Evolutionary conservation across 2,329 filamentous ascomycete genomes (phyloP).

Genomic region (Aspergillus pseudoviridinutans): DNA sequence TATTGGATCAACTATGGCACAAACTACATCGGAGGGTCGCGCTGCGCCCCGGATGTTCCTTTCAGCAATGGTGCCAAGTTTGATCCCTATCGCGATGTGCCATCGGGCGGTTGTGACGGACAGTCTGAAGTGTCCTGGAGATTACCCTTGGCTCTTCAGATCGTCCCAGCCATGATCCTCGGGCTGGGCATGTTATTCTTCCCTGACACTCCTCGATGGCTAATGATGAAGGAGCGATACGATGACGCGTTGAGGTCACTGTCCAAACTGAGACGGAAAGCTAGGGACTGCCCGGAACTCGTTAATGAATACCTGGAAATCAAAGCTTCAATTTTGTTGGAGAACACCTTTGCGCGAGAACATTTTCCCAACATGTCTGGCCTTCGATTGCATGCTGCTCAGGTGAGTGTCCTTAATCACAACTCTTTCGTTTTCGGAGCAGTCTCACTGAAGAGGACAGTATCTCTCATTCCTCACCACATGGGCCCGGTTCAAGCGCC

Average conservation of each 20-base stretch:
- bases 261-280: constrained; percentile 46
- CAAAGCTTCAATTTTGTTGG: constrained; percentile 42
- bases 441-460: constrained; percentile 12
- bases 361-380: constrained; percentile 27
- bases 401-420: constrained; percentile 16
- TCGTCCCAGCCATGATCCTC: constrained; percentile 38
- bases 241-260: constrained; percentile 48
- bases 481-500: constrained; percentile 33
- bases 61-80: constrained; percentile 47
- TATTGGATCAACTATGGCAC: constrained; percentile 44
- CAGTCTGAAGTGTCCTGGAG: constrained; percentile 49
- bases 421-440: neutral
- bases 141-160: constrained; percentile 46
- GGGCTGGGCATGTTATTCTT: constrained; percentile 45
- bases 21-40: constrained; percentile 41
- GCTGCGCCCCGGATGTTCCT: constrained; percentile 47
- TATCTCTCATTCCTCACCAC: constrained; percentile 32
- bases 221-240: constrained; percentile 47
- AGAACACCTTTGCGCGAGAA: constrained; percentile 30
- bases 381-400: constrained; percentile 27
- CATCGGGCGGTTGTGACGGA: constrained; percentile 44
- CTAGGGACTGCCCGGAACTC: constrained; percentile 44
- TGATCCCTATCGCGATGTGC: constrained; percentile 40
- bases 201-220: constrained; percentile 56
- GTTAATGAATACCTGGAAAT: constrained; percentile 50